These are phyloP conservation scores for Thraustochytrium striatum DNA, from an alignment of 352 stramenopile genomes.

Conservation along the genomic window DNA sequence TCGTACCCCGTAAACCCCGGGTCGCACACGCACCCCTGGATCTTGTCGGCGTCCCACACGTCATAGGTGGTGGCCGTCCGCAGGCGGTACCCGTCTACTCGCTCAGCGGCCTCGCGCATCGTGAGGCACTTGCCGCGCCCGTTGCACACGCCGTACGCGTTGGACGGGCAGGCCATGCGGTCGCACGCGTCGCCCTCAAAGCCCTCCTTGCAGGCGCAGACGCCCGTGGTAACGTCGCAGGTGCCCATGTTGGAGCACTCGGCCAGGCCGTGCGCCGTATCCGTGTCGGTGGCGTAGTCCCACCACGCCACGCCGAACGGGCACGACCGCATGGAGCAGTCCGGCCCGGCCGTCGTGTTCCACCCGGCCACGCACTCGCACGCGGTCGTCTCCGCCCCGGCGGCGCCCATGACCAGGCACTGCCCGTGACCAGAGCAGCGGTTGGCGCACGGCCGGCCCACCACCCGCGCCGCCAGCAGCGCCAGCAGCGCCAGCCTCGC, in stretches of 20 bases:
- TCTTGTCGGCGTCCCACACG: constrained; percentile 72
- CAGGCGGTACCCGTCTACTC: constrained; percentile 46
- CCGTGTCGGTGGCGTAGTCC: constrained; percentile 57
- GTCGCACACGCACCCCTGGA: constrained; percentile 78
- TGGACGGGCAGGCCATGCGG: constrained; percentile 55
- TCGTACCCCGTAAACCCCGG: constrained; percentile 66
- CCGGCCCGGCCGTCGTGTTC: constrained; percentile 23
- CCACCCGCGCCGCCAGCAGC: background rate
- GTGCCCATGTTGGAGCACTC: constrained; percentile 77
- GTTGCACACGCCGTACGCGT: constrained; percentile 43
- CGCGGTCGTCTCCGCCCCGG: constrained; percentile 57
- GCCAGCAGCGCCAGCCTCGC: background rate
- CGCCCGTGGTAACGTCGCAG: constrained; percentile 69
- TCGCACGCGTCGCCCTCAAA: constrained; percentile 70
- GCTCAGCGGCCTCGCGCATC: constrained; percentile 38
- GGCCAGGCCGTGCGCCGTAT: constrained; percentile 66
- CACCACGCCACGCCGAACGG: constrained; percentile 66
- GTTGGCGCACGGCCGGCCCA: constrained; percentile 50
- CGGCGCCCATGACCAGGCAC: constrained; percentile 64
- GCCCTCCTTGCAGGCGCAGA: constrained; percentile 63
- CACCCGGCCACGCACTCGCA: constrained; percentile 50
- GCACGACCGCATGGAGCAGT: constrained; percentile 58
- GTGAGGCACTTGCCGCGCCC: constrained; percentile 47
- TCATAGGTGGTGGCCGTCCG: constrained; percentile 40
- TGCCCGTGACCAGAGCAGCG: constrained; percentile 73